Base-by-base conservation (phyloP, 371 early-diverging fungal species). In the Actinomortierella wolfii region DNA sequence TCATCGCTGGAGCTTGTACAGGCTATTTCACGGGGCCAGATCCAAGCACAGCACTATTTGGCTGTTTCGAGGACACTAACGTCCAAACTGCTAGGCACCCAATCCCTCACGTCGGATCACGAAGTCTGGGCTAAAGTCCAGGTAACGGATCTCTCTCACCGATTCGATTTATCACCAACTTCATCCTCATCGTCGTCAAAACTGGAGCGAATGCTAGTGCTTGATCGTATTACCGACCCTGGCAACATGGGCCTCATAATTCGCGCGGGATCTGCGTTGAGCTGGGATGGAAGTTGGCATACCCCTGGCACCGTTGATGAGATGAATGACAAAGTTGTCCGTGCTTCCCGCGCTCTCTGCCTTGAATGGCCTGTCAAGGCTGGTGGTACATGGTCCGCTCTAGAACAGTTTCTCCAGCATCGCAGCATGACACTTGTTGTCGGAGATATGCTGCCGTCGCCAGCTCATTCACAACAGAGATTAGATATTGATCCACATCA, bases 211-310 rank as follows among this genome's bases (percentile, higher is more conserved):
- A 23, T 84, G 51, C 57, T 87, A 26, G 78, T 87, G 1, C 74
- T 84, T 25, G 80, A 87, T 56, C 77, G 73, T n/a, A 76, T 87
- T 29, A 79, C 67, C 28, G 84, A 85, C 62, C 83, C 85, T 14
- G 84, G 80, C 3, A 83, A 82, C 50, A 64, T 84, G 51, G 87
- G 87, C 7, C 76, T 76, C 1, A 54, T 87, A 24, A 75, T 87
- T 1, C 68, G 86, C 17, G 79, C 87, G 13, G 86, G 80, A 9
- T 78, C 61, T 43, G 86, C 79, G 0, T 64, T 87, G 8, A 81
- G 80, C 9, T 87, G 87, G 87, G 61, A 75, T 50, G 74, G 76
- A 2, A 81, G 79, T 1, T 54, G 81, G 63, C 62, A 77, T 14
- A 82, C 80, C 1, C 71, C 82, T 7, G 74, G 78, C 0, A 79